Conservation (phyloP, 1,284 basidiomycete species). For the Pterulicium gracile region DNA sequence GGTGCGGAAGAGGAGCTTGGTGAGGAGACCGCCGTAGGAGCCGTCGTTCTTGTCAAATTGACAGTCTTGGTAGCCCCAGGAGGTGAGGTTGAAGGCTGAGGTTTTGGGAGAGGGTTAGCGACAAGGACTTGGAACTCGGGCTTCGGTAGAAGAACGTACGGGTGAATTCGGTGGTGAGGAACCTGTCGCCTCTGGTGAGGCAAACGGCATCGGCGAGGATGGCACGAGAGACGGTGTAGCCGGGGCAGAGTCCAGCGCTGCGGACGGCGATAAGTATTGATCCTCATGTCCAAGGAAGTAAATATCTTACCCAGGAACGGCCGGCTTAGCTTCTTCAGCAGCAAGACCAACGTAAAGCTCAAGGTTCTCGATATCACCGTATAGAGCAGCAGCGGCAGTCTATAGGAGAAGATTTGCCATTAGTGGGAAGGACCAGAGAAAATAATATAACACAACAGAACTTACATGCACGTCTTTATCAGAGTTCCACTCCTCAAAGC, state of each 20-base stretch:
- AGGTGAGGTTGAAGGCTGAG: conserved; percentile 58
- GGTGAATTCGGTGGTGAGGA: conserved; percentile 69
- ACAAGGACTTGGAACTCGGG: neutral
- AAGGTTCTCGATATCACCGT: conserved; percentile 66
- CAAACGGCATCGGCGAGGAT: conserved; percentile 78
- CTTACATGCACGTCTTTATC: conserved; percentile 51
- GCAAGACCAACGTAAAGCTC: conserved; percentile 72
- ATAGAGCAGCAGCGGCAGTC: conserved; percentile 57
- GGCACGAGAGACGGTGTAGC: conserved; percentile 78
- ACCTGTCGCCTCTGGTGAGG: conserved; percentile 66
- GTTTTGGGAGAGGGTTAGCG: conserved; percentile 3
- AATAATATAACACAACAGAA: conserved; percentile 3
- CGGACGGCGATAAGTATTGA: neutral
- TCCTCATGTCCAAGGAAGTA: neutral
- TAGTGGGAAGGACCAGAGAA: neutral
- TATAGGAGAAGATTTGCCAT: too few relatives aligned
- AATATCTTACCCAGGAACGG: conserved; percentile 33
- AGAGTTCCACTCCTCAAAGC: conserved; percentile 73
- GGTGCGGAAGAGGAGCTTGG: conserved; percentile 60
- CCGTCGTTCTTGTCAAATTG: conserved; percentile 54
- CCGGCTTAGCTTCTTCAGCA: conserved; percentile 64
- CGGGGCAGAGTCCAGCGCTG: conserved; percentile 79
- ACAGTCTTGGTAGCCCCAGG: conserved; percentile 70
- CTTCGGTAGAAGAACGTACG: conserved; percentile 24
- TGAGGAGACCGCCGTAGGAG: conserved; percentile 62